These are phyloP conservation scores for Termitomyces sp. DNA, from an alignment of 768 basidiomycete genomes.

Conservation along the genomic window DNA sequence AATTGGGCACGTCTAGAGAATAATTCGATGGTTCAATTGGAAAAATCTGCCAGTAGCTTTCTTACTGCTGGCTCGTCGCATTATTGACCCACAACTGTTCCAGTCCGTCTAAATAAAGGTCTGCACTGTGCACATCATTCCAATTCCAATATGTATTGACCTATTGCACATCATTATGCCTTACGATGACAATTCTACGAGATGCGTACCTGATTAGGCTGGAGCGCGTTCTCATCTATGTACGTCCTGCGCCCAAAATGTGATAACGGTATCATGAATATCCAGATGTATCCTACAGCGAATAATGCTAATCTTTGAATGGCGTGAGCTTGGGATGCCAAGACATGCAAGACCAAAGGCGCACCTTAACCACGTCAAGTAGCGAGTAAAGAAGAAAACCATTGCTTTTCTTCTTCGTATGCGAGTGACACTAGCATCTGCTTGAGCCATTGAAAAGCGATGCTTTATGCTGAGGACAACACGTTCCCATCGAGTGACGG, in stretches of 20 bases:
- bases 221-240: conserved; percentile 94
- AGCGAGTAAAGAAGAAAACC: conserved; percentile 26
- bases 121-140: conserved; percentile 85
- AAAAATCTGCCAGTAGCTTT: not conserved
- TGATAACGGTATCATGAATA: conserved; percentile 67
- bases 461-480: conserved; percentile 17
- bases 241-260: conserved; percentile 64
- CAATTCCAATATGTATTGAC: conserved; percentile 91
- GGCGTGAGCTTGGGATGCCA: conserved; percentile 3
- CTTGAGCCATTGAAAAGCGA: conserved; percentile 9
- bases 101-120: conserved; percentile 68
- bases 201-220: conserved; percentile 73
- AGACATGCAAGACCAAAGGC: conserved; percentile 6
- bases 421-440: conserved; percentile 30
- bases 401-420: conserved; percentile 40
- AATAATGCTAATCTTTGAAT: conserved; percentile 49
- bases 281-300: conserved; percentile 72
- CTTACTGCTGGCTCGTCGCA: conserved; percentile 69
- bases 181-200: not conserved
- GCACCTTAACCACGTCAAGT: conserved; percentile 31
- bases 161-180: conserved; percentile 29
- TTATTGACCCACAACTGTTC: conserved; percentile 59
- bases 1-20: conserved; percentile 56
- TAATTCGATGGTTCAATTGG: conserved; percentile 2
- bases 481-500: conserved; percentile 3